Evolutionary conservation across 495 filamentous ascomycete species (phyloP).

Genomic region (Pyrenula massariospora): DNA sequence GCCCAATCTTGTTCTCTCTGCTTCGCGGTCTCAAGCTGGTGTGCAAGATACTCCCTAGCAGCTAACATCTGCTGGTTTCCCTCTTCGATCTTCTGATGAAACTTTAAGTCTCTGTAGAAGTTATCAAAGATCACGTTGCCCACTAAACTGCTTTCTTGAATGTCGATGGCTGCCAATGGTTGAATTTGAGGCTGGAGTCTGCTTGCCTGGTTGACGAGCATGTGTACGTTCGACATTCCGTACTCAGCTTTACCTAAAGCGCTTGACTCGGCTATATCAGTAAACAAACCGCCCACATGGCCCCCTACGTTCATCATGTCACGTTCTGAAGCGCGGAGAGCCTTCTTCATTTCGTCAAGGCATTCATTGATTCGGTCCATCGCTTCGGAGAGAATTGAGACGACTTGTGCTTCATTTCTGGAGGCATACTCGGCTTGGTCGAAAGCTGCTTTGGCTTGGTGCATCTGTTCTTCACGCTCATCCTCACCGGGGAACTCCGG

Average conservation of each 20-base stretch:
- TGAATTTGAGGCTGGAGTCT: conserved; percentile 14
- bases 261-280: conserved; percentile 20
- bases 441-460: conserved; percentile 11
- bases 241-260: conserved; percentile 22
- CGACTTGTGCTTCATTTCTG: conserved; percentile 14
- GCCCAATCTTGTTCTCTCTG: conserved; percentile 10
- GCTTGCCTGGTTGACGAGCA: conserved; percentile 16
- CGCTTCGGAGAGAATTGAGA: conserved; percentile 9
- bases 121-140: conserved; percentile 35
- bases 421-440: conserved; percentile 9
- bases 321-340: conserved; percentile 19
- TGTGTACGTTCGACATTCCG: conserved; percentile 18
- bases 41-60: conserved; percentile 11
- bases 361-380: conserved; percentile 5
- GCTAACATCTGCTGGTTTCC: conserved; percentile 15
- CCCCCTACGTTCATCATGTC: background rate
- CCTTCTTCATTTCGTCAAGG: conserved; percentile 3
- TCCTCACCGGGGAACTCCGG: conserved; percentile 36
- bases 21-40: conserved; percentile 9
- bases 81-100: conserved; percentile 32
- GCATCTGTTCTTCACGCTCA: conserved; percentile 16
- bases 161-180: conserved; percentile 10
- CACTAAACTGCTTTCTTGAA: conserved; percentile 24
- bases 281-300: background rate
- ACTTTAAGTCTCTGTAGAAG: conserved; percentile 31